Conservation (phyloP, 2,329 filamentous ascomycete species). For the Curvularia spicifera region DNA sequence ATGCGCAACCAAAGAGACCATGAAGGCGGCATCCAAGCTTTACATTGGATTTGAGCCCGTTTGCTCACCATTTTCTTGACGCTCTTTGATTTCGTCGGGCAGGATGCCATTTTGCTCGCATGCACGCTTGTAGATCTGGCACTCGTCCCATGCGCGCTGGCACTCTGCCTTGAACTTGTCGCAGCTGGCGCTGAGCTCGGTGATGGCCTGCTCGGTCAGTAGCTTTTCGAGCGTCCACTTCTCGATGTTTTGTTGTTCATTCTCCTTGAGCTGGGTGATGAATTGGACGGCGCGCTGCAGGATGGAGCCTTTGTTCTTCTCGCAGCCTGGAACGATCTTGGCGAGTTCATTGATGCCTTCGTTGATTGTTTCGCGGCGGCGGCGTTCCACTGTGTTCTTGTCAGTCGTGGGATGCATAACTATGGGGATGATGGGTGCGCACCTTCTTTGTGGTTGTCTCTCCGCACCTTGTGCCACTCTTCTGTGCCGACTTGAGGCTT, state of each 20-base stretch:
- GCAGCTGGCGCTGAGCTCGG: conserved; percentile 84
- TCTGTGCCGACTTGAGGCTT: conserved; percentile 95
- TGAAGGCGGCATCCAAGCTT: not conserved
- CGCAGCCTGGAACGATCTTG: conserved; percentile 95
- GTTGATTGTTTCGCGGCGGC: conserved; percentile 96
- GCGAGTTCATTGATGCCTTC: conserved; percentile 98
- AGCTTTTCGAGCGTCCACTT: conserved; percentile 93
- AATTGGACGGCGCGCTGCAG: conserved; percentile 91
- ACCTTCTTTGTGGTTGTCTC: conserved; percentile 99
- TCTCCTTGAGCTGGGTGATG: conserved; percentile 92
- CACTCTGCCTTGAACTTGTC: conserved; percentile 85
- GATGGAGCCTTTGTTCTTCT: conserved; percentile 99
- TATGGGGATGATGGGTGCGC: conserved; percentile 35
- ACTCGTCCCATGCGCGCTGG: conserved; percentile 76
- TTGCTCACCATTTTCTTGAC: conserved; percentile 48
- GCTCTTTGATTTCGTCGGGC: conserved; percentile 51
- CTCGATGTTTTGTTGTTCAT: conserved; percentile 91
- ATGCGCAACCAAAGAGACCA: not conserved
- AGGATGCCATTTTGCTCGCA: conserved; percentile 51
- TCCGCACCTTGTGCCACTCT: conserved; percentile 96
- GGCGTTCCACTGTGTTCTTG: conserved; percentile 76
- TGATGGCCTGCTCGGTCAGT: conserved; percentile 85
- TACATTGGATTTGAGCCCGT: conserved; percentile 42
- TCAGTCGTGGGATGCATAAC: conserved; percentile 15
- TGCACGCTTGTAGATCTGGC: conserved; percentile 74